Evolutionary conservation across 139 green algal species (phyloP).

Genomic region (Coelastrella sp.): DNA sequence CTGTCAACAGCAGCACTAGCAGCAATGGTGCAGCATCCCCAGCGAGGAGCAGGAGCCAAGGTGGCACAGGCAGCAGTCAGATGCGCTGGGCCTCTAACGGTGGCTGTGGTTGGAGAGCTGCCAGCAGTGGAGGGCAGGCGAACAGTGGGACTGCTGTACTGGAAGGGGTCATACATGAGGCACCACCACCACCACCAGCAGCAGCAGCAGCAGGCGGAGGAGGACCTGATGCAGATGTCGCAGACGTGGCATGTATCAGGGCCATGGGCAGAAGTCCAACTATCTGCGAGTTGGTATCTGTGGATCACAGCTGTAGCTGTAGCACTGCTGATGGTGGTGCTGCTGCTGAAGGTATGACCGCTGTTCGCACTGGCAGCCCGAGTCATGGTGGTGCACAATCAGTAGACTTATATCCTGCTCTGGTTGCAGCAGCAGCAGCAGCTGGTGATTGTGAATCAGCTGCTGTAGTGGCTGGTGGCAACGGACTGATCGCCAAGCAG

Average conservation of each 20-base stretch:
- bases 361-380: not conserved
- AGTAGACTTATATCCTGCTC: constrained; percentile 33
- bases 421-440: constrained; percentile 2
- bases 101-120: not conserved
- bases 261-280: constrained; percentile 29
- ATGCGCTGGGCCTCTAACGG: not conserved
- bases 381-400: not conserved
- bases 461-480: not conserved
- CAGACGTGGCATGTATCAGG: not conserved
- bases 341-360: not conserved
- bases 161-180: not conserved
- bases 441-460: not conserved
- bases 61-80: constrained; percentile 5
- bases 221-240: not conserved
- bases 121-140: not conserved
- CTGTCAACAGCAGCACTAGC: not conserved
- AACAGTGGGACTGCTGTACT: constrained; percentile 2
- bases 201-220: not conserved
- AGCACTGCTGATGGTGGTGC: not conserved
- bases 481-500: not conserved
- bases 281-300: constrained; percentile 11
- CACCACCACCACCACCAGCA: not conserved
- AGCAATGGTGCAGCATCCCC: not conserved
- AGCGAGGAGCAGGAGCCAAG: not conserved
- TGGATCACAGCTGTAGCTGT: not conserved